Evolutionary conservation across 208 protist genomes (phyloP), one percentile per base, ranked within the genome.

Genomic region (Trypanosoma vivax): DNA sequence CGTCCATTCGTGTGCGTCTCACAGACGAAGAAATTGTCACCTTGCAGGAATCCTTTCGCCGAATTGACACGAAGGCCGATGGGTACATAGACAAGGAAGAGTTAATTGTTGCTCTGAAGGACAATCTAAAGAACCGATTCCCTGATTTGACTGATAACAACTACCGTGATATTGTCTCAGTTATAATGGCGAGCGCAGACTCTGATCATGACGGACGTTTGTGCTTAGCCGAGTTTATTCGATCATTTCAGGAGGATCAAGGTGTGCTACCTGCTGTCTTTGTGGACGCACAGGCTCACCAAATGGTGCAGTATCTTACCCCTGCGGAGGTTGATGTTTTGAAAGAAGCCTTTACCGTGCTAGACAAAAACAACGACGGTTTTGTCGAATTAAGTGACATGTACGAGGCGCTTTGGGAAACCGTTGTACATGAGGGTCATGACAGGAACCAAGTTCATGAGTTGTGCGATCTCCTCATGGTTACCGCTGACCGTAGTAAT

Each of bases 231-330:
- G 79, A 92, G 65, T 92, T 92, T 47, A 89, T 92, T 47, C 84
- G 84, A 34, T 85, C 75, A 49, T 92, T 77, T 66, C 84, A 92
- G 61, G 79, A 92, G 53, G 84, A 92, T 39, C 84, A 92, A 28
- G 80, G 80, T 39, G 84, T 92, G 14, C 73, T 92, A 14, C 84
- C 84, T 10, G 79, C 84, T n/a, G 71, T 71, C 6, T 92, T 87
- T 66, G 41, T 88, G 16, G 78, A 86, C 38, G 35, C 38, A 28
- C 2, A 21, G 5, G 35, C 61, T 2, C n/a, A 16, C 19, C 18
- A 21, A 21, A 43, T 60, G 28, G 66, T 66, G 13, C 70, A 78
- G 16, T 61, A 81, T 56, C 59, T 86, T 11, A 69, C 79, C 13
- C 62, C 76, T 7, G 79, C 80, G 13, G 84, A 92, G 55, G 54